Conservation (phyloP, 345 rosid genomes). For the Eucalyptus cladocalyx region DNA sequence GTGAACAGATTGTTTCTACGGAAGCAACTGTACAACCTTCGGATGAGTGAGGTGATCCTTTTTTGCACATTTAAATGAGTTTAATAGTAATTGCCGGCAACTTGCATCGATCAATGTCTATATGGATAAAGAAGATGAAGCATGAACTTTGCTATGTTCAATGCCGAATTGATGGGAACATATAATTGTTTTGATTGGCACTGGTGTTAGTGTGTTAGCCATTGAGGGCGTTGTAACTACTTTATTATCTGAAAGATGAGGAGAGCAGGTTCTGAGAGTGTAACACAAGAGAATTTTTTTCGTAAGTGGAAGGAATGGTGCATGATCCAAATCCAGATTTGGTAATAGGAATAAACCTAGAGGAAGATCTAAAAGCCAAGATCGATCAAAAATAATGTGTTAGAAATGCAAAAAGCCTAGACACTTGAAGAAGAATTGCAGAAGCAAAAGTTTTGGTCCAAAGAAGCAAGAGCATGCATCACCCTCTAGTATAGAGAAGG, state of each 20-base stretch:
- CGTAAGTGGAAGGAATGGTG: not conserved
- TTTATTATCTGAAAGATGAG: not conserved
- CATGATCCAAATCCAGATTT: not conserved
- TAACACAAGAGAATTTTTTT: not conserved
- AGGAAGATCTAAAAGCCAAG: not conserved
- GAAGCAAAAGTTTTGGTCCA: not conserved
- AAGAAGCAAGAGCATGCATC: not conserved
- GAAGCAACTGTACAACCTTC: not conserved
- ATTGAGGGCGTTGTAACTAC: not conserved
- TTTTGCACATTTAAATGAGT: not conserved
- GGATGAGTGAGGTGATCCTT: not conserved
- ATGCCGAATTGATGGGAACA: not conserved
- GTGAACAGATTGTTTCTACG: not conserved
- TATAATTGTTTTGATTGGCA: not conserved
- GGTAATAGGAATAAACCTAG: not conserved
- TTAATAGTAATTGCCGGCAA: not conserved
- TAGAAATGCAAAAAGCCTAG: not conserved
- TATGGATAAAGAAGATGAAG: not conserved
- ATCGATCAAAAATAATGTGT: fast-evolving
- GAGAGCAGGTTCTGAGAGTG: not conserved
- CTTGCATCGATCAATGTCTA: not conserved
- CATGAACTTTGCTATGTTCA: not conserved
- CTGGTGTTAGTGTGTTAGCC: not conserved
- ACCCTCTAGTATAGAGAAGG: not conserved
- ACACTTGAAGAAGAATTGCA: not conserved